Evolutionary conservation across 176 grass and related monocot genomes (phyloP), one percentile per base, ranked within the genome.

Genomic region (Zea luxurians): DNA sequence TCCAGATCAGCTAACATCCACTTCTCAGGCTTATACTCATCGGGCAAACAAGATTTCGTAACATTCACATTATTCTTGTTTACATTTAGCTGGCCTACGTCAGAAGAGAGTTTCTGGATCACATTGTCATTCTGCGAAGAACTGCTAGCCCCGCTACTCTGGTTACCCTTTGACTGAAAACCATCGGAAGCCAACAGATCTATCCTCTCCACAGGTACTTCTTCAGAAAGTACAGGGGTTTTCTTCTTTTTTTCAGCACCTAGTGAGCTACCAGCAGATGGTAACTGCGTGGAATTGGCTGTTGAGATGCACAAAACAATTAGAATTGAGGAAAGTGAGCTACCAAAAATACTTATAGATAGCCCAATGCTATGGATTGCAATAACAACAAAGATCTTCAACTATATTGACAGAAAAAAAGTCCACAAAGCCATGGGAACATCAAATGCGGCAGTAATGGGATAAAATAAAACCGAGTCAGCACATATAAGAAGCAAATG

Each of bases 11-110:
- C 75, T 35, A 90, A 59, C 90, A 94, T 98, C 91, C 92, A 98
- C 70, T 89, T 80, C 53, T 98, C 96, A 66, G 96, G 85, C 83
- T 94, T 94, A 83, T 94, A 98, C 16, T 85, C 85, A 69, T 76
- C 61, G 66, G 70, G 34, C 72, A 82, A 92, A 84, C 64, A 73
- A 70, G 85, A 48, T 83, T 80, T 86, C 76, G 66, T 83, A 73
- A 63, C 43, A 88, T 55, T 79, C 71, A 84, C 55, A 70, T 61
- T 47, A 41, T 90, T 86, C 41, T 76, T 94, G 69, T 83, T 70
- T 73, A 90, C 71, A 89, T 81, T 80, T 54, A 92, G 64, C 49
- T 85, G 77, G 7, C 66, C 68, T 55, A 90, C 48, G 63, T 79
- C 84, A 68, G 86, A 88, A 75, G 54, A 70, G 62, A 86, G 69